Percentiles rank a stretch among this genome's conserved stretches.
These are phyloP conservation scores for Wallacemonas collosoma DNA, from an alignment of 208 protist genomes.

Conservation along the genomic window DNA sequence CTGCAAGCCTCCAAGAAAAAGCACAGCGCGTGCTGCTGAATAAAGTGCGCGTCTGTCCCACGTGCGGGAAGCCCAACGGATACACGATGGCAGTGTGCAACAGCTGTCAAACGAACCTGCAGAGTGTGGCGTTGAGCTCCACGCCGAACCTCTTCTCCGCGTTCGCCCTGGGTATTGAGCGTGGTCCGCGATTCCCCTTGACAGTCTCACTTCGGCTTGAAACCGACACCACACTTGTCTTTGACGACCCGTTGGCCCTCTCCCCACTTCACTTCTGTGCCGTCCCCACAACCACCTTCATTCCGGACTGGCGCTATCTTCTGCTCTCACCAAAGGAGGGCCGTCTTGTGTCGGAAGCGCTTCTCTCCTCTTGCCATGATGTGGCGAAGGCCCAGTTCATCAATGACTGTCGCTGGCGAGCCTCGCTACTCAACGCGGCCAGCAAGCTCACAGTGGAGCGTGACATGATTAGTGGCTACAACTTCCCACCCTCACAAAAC, in stretches of 20 bases:
- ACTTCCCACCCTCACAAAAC: slow-evolving; percentile 81
- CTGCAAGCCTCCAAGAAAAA: not conserved
- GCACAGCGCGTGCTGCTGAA: slow-evolving; percentile 31
- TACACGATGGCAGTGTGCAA: slow-evolving; percentile 60
- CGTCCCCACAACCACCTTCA: slow-evolving; percentile 39
- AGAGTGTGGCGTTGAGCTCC: slow-evolving; percentile 24
- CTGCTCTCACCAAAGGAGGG: slow-evolving; percentile 38
- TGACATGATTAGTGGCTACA: slow-evolving; percentile 57
- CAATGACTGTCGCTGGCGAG: slow-evolving; percentile 18
- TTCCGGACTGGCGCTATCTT: slow-evolving; percentile 66
- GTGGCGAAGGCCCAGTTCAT: slow-evolving; percentile 33
- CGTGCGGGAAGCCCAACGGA: slow-evolving; percentile 61
- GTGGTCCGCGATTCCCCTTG: slow-evolving; percentile 30
- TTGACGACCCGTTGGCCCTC: slow-evolving; percentile 69
- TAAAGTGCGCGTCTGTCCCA: slow-evolving; percentile 48
- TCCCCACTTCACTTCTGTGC: slow-evolving; percentile 59
- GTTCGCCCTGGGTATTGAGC: slow-evolving; percentile 58
- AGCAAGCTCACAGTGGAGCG: not conserved
- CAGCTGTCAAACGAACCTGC: slow-evolving; percentile 36
- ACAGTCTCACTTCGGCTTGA: slow-evolving; percentile 50
- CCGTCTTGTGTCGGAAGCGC: slow-evolving; percentile 20
- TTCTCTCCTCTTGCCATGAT: slow-evolving; percentile 26
- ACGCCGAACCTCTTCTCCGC: slow-evolving; percentile 68
- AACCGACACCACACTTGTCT: slow-evolving; percentile 35
- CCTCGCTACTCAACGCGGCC: slow-evolving; percentile 14